phyloP scores from a whole-genome alignment of 495 filamentous ascomycete genomes.

The Aspergillus leporis region DNA sequence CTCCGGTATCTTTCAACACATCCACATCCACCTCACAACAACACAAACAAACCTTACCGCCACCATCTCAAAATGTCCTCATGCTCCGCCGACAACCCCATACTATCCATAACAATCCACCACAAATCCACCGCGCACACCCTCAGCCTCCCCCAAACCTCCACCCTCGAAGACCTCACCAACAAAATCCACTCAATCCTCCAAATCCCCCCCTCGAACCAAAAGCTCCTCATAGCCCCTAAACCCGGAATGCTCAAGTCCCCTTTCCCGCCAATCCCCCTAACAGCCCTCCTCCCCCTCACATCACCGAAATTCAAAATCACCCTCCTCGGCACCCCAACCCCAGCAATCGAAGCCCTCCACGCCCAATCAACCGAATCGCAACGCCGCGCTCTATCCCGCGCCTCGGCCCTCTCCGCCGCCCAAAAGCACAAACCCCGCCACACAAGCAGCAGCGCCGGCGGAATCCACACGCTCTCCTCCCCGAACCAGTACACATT shows the following conservation, averaged over 20 bases:
- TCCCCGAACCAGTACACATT: conserved; percentile 73
- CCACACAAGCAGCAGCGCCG: conserved; percentile 32
- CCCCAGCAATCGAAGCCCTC: conserved; percentile 38
- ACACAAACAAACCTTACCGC: no score
- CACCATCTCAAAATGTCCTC: background rate
- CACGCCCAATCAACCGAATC: conserved; percentile 42
- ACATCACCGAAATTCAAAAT: conserved; percentile 49
- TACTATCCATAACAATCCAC: conserved; percentile 49
- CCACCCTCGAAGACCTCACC: conserved; percentile 72
- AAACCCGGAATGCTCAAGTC: conserved; percentile 67
- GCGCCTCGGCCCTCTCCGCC: conserved; percentile 36
- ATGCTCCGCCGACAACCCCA: background rate
- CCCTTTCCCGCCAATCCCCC: conserved; percentile 52
- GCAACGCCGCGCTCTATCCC: conserved; percentile 38
- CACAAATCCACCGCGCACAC: conserved; percentile 72
- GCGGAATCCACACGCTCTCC: conserved; percentile 47
- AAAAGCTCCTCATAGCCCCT: conserved; percentile 73
- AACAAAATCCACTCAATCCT: conserved; percentile 52
- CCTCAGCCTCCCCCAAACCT: conserved; percentile 63
- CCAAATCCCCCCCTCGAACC: conserved; percentile 65
- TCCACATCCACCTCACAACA: no score
- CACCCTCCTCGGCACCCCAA: conserved; percentile 45
- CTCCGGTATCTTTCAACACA: no score
- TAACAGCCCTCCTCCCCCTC: conserved; percentile 38
- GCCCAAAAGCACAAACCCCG: conserved; percentile 27